A percentile compares a stretch with the other conserved stretches of the same genome.
Evolutionary conservation across 2,329 filamentous ascomycete species (phyloP).

Genomic region (Sordariomycetes sp.): DNA sequence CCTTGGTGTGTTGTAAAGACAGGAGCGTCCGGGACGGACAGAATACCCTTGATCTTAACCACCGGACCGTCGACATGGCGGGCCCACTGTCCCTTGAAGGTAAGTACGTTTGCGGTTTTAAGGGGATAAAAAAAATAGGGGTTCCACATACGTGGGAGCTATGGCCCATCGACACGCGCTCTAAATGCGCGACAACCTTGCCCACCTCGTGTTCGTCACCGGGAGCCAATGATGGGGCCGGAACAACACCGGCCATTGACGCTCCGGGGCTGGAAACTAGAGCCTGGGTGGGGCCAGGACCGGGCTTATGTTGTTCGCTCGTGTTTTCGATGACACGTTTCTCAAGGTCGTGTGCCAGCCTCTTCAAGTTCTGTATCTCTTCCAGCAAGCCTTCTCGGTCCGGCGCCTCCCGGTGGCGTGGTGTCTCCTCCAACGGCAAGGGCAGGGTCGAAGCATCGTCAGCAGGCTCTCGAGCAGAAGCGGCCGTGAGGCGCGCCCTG

Average conservation of each 20-base stretch:
- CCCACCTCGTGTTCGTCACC: background rate
- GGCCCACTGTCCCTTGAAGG: background rate
- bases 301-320: background rate
- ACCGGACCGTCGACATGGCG: background rate
- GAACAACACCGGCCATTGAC: background rate
- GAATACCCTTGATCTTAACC: background rate
- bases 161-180: background rate
- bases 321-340: background rate
- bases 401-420: no score
- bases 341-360: background rate
- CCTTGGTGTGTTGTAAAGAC: background rate
- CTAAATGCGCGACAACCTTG: background rate
- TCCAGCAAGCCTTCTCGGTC: background rate
- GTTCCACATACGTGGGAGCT: background rate
- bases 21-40: background rate
- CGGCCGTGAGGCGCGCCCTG: no score
- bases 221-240: background rate
- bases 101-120: background rate
- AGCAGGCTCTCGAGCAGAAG: background rate
- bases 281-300: background rate
- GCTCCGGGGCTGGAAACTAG: background rate
- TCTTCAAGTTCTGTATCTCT: background rate
- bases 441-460: background rate
- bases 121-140: background rate
- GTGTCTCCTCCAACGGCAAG: background rate